Percentiles rank a stretch among this genome's conserved stretches.
phyloP scores from a whole-genome alignment of 2,329 filamentous ascomycete genomes.

The Colletotrichum orchidophilum region DNA sequence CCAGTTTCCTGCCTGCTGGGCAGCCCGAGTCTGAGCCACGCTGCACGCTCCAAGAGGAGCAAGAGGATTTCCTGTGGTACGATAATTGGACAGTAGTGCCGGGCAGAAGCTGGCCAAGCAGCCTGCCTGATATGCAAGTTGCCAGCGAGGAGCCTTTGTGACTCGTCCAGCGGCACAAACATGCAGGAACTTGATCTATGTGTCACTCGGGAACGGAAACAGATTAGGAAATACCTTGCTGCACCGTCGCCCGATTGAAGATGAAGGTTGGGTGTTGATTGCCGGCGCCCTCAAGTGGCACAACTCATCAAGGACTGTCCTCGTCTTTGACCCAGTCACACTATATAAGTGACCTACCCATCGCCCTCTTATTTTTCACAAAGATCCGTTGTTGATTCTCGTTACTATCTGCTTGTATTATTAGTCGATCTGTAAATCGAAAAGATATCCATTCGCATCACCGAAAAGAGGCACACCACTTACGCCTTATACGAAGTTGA shows the following conservation, averaged over 20 bases:
- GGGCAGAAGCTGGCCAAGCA: not conserved
- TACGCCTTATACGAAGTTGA: not conserved
- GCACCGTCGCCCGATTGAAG: not conserved
- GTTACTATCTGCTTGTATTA: not conserved
- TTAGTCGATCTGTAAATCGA: not conserved
- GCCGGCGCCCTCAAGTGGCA: not conserved
- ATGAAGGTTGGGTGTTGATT: not conserved
- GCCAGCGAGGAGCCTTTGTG: not conserved
- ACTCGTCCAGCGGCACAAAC: conserved; percentile 8
- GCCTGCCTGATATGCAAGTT: not conserved
- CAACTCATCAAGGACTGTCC: not conserved
- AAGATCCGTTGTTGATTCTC: not conserved
- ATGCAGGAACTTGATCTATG: conserved; percentile 6
- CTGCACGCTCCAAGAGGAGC: not conserved
- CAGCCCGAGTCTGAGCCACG: not conserved
- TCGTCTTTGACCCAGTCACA: not conserved
- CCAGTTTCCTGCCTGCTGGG: not conserved
- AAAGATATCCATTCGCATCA: not conserved
- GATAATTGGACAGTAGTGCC: not conserved
- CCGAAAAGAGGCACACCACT: not conserved
- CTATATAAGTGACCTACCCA: not conserved
- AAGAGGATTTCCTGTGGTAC: not conserved
- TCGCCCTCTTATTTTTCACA: not conserved
- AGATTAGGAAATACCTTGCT: not conserved
- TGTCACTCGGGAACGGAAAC: not conserved